phyloP scores from a whole-genome alignment of 176 grass and related monocot species.

The Eremochloa ophiuroides region DNA sequence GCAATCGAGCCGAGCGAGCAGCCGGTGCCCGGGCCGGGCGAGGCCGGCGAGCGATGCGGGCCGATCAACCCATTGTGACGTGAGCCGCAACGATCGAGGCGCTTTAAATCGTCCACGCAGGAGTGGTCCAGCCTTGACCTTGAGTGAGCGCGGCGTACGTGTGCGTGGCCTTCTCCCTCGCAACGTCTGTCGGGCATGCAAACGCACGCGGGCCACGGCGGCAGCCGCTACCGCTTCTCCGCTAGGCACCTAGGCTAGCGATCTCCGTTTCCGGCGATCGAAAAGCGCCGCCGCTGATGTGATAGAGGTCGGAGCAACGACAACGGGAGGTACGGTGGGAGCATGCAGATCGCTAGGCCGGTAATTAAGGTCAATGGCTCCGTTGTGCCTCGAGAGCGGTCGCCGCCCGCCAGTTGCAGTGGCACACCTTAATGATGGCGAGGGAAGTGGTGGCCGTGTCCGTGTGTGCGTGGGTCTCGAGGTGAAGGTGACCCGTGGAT shows the following conservation, averaged over 20 bases:
- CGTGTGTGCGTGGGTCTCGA: not conserved
- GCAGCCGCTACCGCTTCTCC: not conserved
- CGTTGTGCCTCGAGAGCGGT: not conserved
- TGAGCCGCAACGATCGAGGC: no score
- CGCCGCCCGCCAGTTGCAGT: not conserved
- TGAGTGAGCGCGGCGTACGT: no score
- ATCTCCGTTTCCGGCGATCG: slow-evolving; percentile 8
- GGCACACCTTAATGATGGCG: not conserved
- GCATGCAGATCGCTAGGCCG: not conserved
- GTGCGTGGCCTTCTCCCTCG: not conserved
- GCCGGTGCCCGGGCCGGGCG: no score
- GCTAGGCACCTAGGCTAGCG: not conserved
- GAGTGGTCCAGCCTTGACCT: no score
- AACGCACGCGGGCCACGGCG: not conserved
- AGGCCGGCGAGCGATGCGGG: no score
- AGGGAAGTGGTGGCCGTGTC: not conserved
- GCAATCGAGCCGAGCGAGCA: no score
- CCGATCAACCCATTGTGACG: no score
- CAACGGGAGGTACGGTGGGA: not conserved
- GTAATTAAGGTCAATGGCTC: not conserved
- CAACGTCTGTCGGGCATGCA: not conserved
- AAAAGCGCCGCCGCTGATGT: slow-evolving; percentile 19
- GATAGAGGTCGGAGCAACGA: not conserved
- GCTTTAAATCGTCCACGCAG: no score
- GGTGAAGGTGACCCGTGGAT: not conserved